Conservation (phyloP, 495 filamentous ascomycete genomes). For the Xylaria castorea region DNA sequence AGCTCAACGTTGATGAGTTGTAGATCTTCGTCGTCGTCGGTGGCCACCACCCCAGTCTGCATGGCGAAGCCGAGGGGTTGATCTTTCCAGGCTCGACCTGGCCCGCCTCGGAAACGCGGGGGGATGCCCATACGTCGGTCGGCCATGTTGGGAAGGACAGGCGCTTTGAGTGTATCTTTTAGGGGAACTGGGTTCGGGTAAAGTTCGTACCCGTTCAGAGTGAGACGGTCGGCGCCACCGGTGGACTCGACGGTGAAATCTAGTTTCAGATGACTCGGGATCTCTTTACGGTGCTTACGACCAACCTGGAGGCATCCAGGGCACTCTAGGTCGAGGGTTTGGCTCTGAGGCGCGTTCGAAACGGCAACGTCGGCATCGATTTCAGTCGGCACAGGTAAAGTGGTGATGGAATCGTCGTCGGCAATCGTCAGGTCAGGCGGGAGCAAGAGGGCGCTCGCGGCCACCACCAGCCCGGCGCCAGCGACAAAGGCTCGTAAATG, state of each 20-base stretch:
- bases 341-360: slow-evolving; percentile 26
- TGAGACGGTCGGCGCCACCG: slow-evolving; percentile 42
- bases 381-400: slow-evolving; percentile 39
- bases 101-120: slow-evolving; percentile 28
- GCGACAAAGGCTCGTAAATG: slow-evolving; percentile 38
- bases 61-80: slow-evolving; percentile 51
- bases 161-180: slow-evolving; percentile 38
- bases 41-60: slow-evolving; percentile 33
- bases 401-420: slow-evolving; percentile 34
- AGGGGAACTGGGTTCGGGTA: slow-evolving; percentile 48
- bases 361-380: slow-evolving; percentile 26
- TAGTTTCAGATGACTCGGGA: slow-evolving; percentile 50
- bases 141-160: slow-evolving; percentile 30
- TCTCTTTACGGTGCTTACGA: slow-evolving; percentile 35
- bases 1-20: slow-evolving; percentile 54
- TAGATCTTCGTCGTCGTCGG: slow-evolving; percentile 42
- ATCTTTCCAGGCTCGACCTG: slow-evolving; percentile 22
- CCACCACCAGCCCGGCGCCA: slow-evolving; percentile 43
- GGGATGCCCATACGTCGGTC: slow-evolving; percentile 30
- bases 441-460: slow-evolving; percentile 42
- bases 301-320: slow-evolving; percentile 48
- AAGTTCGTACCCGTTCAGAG: slow-evolving; percentile 54
- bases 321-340: slow-evolving; percentile 48
- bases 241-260: slow-evolving; percentile 46
- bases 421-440: slow-evolving; percentile 36